A percentile compares a stretch with the other conserved stretches of the same genome.
Conservation (phyloP, 768 basidiomycete species). For the Amylocystis lapponica region DNA sequence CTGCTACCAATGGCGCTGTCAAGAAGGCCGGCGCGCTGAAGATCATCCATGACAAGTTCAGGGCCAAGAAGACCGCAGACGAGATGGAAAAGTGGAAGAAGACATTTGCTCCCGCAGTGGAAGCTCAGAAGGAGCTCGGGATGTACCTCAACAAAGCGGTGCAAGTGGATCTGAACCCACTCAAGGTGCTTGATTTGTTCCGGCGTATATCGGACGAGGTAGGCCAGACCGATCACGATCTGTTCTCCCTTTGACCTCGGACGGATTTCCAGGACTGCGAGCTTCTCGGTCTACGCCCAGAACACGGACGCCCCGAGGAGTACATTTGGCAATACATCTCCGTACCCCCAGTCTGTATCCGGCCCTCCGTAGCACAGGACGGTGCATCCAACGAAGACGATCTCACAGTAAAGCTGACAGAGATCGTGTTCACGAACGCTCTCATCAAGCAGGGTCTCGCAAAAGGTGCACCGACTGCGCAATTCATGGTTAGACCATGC, state of each 20-base stretch:
- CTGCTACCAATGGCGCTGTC: conserved; percentile 89
- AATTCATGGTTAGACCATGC: conserved; percentile 65
- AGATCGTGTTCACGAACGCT: conserved; percentile 93
- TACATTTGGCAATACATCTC: conserved; percentile 99
- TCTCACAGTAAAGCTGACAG: conserved; percentile 92
- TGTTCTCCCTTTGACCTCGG: not conserved
- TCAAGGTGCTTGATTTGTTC: conserved; percentile 92
- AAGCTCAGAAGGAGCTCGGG: conserved; percentile 81
- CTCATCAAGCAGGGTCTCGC: conserved; percentile 86
- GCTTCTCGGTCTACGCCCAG: conserved; percentile 83
- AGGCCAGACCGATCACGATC: conserved; percentile 6
- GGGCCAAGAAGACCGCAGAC: conserved; percentile 87
- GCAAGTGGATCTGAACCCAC: conserved; percentile 89
- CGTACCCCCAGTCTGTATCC: conserved; percentile 95
- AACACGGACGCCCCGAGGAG: conserved; percentile 89
- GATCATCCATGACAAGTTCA: conserved; percentile 96
- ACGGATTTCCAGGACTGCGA: conserved; percentile 73
- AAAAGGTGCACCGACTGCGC: conserved; percentile 82
- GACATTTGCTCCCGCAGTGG: conserved; percentile 75
- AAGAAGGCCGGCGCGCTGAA: conserved; percentile 94
- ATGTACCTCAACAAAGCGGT: conserved; percentile 83
- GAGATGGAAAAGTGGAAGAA: conserved; percentile 86
- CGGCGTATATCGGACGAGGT: conserved; percentile 90
- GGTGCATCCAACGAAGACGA: conserved; percentile 99
- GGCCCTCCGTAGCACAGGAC: conserved; percentile 96